Evolutionary conservation across 148 eudicot species (phyloP), one percentile per base, ranked within the genome.

Genomic region (Arbutus unedo): DNA sequence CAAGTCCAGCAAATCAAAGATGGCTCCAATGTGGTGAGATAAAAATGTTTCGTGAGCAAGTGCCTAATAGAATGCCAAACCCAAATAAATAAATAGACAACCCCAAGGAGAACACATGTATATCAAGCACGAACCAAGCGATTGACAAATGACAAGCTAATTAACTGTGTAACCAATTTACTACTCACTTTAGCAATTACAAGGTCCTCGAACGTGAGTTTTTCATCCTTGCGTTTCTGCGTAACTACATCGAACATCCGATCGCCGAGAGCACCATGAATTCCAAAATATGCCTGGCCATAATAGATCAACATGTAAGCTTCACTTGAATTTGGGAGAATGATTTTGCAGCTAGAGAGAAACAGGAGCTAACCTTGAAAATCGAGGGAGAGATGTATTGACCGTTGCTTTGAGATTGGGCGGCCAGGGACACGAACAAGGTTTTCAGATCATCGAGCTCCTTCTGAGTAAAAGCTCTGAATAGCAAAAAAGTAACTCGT

Each of bases 141-240:
- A 55, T 55, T 55, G 5, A 55, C 59, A 15, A 56, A 56, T 11
- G 4, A 18, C 60, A 56, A 15, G 60, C 60, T 56, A 56, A 56
- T 16, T 43, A 70, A 43, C 48, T 0, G 54, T 54, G 41, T n/a
- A 0, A 76, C 15, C 47, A 31, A 14, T 25, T 13, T 23, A 25
- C 50, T 31, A 57, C 83, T 90, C 87, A 96, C 99, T 91, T 96
- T 96, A 47, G 97, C 95, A 88, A 94, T 90, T 75, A 96, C 93
- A 76, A 96, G 95, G 87, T 96, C 98, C 84, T 93, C 89, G 86
- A 84, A 96, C 9, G 92, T 90, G 31, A 96, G 90, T 81, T 85
- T 92, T 59, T 90, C 70, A 87, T 96, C 97, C 71, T 87, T 85
- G 43, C 98, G 94, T 48, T 89, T 91, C 82, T 86, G 93, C 44